Base-by-base conservation (phyloP, 2,329 filamentous ascomycete genomes). In the Neopestalotiopsis rosae region DNA sequence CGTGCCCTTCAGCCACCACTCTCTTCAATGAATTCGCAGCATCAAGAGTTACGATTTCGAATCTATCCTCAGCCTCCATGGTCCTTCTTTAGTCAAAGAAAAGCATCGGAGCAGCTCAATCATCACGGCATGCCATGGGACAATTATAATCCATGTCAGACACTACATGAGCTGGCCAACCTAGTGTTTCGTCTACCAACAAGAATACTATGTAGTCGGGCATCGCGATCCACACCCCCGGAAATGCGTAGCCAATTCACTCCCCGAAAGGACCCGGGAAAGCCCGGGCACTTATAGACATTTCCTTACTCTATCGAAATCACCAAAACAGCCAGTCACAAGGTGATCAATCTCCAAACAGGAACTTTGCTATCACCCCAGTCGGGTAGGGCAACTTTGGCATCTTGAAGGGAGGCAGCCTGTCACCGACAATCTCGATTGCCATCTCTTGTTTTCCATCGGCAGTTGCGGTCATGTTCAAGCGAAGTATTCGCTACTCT, bases 151-250 rank as follows among this genome's bases (percentile, higher is more conserved):
- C 45, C 45, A 52, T 52, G 45, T 20, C 45, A 52, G 45, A 52
- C 45, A 52, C 4, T 52, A 20, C 45, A 20, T 20, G 9, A 52
- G 45, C 45, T 52, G n/a, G 45, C 45, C 24, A 28, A 28, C 24
- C 24, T 52, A 52, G 45, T 52, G 45, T 52, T 52, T 52, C 45
- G 45, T 38, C 34, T 38, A 38, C 34, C 10, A 28, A 38, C 34
- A 10, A 38, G 34, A 38, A 38, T 38, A 38, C 6, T 28, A 28
- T 28, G 24, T 38, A 38, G 10, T 38, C 34, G 34, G 24, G 45
- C 45, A 52, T 52, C 45, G 45, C 45, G 45, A 52, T 52, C 45
- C 45, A 52, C 45, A 52, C 45, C 45, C 45, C 45, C 45, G 45
- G 45, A 52, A 52, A 52, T 52, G 45, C 17, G 45, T 52, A 52